Percentiles rank a stretch among this genome's conserved stretches.
These are phyloP conservation scores for Thielaviopsis cerberus DNA, from an alignment of 2,329 filamentous ascomycete genomes.

Conservation along the genomic window DNA sequence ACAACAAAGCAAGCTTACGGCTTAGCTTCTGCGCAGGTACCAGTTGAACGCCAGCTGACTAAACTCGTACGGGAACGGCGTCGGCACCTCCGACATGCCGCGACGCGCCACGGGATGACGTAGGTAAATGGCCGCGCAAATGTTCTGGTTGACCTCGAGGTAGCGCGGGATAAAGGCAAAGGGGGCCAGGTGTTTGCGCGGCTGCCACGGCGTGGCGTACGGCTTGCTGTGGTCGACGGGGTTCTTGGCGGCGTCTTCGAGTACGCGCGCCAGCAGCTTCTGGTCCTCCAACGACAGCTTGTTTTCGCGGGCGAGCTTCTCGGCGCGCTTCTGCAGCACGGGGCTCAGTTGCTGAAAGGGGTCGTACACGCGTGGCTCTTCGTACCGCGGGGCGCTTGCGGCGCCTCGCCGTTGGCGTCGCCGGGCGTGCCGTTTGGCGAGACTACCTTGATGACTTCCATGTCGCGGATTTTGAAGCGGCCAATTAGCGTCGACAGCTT, in stretches of 20 bases:
- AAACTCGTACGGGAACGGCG: conserved; percentile 54
- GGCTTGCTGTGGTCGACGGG: conserved; percentile 60
- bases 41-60: conserved; percentile 77
- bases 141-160: conserved; percentile 92
- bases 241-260: conserved; percentile 52
- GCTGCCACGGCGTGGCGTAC: conserved; percentile 80
- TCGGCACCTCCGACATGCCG: conserved; percentile 65
- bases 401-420: conserved; percentile 1
- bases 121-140: conserved; percentile 88
- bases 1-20: not conserved
- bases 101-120: conserved; percentile 80
- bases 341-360: conserved; percentile 6
- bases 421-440: not conserved
- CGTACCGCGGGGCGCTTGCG: conserved; percentile 9
- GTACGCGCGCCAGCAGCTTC: conserved; percentile 32
- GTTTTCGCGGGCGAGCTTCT: conserved; percentile 18
- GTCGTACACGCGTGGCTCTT: conserved; percentile 8
- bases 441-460: conserved; percentile 10
- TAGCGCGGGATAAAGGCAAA: conserved; percentile 93
- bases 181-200: conserved; percentile 67
- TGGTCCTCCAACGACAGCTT: conserved; percentile 31
- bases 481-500: conserved; percentile 34
- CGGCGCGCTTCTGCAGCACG: conserved; percentile 16
- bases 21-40: conserved; percentile 69
- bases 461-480: conserved; percentile 24